Conservation (phyloP, 139 green algal genomes). For the Ulvella scutata region DNA sequence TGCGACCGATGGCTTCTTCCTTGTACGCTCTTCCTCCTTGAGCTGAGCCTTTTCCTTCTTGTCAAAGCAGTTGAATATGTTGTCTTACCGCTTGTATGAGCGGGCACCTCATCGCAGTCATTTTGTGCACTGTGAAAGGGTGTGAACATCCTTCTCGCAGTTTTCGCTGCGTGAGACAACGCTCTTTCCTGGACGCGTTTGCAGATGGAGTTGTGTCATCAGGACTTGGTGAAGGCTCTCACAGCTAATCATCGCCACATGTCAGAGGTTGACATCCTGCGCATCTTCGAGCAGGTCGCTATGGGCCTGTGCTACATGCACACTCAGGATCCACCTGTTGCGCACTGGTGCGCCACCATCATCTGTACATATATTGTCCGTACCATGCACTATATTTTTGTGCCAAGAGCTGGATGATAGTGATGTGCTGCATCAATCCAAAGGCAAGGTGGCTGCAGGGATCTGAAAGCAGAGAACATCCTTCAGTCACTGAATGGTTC, state of each 20-base stretch:
- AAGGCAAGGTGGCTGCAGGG: conserved; percentile 24
- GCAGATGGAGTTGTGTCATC: background rate
- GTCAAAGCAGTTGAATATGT: conserved; percentile 68
- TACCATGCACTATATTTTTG: background rate
- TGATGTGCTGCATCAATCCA: background rate
- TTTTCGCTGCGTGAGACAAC: conserved; percentile 27
- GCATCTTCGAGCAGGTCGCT: background rate
- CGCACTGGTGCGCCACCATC: conserved; percentile 41
- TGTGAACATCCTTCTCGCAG: background rate
- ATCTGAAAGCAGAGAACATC: conserved; percentile 93
- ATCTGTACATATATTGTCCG: background rate
- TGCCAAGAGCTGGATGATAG: background rate
- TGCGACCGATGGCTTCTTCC: background rate
- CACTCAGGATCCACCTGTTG: conserved; percentile 36
- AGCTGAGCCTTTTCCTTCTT: conserved; percentile 36
- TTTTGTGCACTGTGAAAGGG: background rate
- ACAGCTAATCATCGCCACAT: background rate
- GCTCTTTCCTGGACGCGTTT: conserved; percentile 26
- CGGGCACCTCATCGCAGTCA: background rate
- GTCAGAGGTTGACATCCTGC: background rate
- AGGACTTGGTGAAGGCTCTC: background rate
- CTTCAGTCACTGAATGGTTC: conserved; percentile 40
- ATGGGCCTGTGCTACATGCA: conserved; percentile 46
- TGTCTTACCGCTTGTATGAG: background rate
- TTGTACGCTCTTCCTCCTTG: background rate